phyloP scores from a whole-genome alignment of 1,139 yeast genomes.

The Geotrichum histeridarum region DNA sequence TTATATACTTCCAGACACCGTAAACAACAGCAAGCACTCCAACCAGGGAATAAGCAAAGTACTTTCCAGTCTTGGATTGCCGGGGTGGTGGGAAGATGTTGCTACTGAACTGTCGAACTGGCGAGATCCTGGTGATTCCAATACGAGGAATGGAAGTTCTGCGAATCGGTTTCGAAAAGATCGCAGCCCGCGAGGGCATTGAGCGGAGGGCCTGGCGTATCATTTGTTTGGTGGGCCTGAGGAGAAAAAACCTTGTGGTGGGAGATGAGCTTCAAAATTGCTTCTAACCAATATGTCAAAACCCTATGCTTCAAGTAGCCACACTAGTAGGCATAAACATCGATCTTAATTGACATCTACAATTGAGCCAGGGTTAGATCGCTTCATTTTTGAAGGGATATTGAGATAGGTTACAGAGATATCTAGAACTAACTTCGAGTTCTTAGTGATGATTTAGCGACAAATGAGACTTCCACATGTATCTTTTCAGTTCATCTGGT shows the following conservation, averaged over 20 bases:
- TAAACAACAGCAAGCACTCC: constrained; percentile 6
- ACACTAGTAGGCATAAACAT: too few relatives aligned
- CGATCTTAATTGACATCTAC: too few relatives aligned
- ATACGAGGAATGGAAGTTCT: background rate
- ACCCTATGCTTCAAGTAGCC: too few relatives aligned
- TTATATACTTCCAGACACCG: constrained; percentile 19
- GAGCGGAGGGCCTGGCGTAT: background rate
- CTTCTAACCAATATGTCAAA: too few relatives aligned
- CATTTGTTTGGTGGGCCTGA: background rate
- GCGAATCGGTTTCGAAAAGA: background rate
- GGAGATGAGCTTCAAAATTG: background rate
- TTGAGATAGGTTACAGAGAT: too few relatives aligned
- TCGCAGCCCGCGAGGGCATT: background rate
- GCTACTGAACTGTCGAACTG: background rate
- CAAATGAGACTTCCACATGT: too few relatives aligned
- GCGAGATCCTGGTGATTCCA: background rate
- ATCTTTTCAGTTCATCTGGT: too few relatives aligned
- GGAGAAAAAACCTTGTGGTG: background rate
- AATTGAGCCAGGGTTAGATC: too few relatives aligned
- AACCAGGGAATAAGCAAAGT: constrained; percentile 2
- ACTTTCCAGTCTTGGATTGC: constrained; percentile 1
- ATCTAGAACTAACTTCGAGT: too few relatives aligned
- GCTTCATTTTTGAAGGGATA: too few relatives aligned
- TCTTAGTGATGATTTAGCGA: too few relatives aligned
- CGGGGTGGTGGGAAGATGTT: constrained; percentile 10